Base-by-base conservation (phyloP, 2,329 filamentous ascomycete genomes). In the Fonsecaea pedrosoi region DNA sequence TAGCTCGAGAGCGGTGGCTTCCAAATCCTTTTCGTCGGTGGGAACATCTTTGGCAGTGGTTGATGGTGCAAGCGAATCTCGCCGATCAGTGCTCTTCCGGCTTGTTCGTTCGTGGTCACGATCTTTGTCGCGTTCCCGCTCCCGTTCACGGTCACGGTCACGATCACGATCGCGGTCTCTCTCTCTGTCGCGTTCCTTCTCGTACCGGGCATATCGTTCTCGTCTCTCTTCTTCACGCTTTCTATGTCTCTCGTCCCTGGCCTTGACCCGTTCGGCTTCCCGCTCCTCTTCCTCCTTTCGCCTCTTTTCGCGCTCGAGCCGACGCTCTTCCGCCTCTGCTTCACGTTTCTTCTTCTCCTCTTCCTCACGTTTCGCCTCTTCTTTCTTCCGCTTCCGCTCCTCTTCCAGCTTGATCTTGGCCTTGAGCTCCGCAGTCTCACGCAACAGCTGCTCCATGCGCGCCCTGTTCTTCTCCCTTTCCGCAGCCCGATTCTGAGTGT, bases 21-120 rank as follows among this genome's bases (percentile, higher is more conserved):
- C 85, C 54, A 87, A 74, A 18, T 83, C 81, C 74, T 86, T 85
- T 65, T 86, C 84, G 64, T 82, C 80, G 57, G 85, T 80, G n/a
- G 13, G 59, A 9, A 77, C 75, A 3, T 75, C 73, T 37, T 69
- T 69, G n/a, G 64, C 57, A 1, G 57, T 37, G 4, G 40, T 13
- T 54, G 73, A 77, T 30, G 77, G 76, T 56, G 70, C 71, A 63
- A 73, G 77, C 3, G 74, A 72, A 34, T 77, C 78, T 25, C 75
- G 73, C 38, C 70, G 62, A 18, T 74, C 74, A 30, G 75, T 76
- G 62, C 74, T 74, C 45, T 75, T 75, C 42, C 74, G 69, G 21
- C 74, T 72, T 13, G 50, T 48, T 48, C 45, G 50, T 21, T 61
- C 59, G 38, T 48, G 57, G 9, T 62, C 62, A 40, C 70, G 71